phyloP scores from a whole-genome alignment of 768 basidiomycete genomes.

The Hygrocybe coccinea region DNA sequence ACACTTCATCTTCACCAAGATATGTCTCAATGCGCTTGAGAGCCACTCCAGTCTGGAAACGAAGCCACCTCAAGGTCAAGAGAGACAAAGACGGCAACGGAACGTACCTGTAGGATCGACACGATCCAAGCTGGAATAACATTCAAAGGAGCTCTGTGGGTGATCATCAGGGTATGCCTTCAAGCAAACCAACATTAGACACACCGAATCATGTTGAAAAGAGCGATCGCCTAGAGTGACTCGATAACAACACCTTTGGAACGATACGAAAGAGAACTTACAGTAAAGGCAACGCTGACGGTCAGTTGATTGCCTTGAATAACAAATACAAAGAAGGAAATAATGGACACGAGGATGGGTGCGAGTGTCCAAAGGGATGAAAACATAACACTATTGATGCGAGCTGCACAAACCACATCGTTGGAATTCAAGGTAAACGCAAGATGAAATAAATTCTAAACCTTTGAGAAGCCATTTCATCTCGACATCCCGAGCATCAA shows the following conservation, averaged over 20 bases:
- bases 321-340: constrained; percentile 73
- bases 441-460: constrained; percentile 19
- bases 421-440: background rate
- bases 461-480: constrained; percentile 74
- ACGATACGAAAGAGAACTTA: constrained; percentile 28
- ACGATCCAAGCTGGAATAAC: constrained; percentile 79
- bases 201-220: constrained; percentile 83
- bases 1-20: constrained; percentile 66
- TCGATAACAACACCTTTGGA: background rate
- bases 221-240: constrained; percentile 54
- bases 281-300: constrained; percentile 79
- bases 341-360: constrained; percentile 74
- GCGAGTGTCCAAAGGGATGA: constrained; percentile 67
- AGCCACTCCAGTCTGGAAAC: constrained; percentile 51
- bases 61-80: background rate
- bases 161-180: background rate
- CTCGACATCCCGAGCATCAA: constrained; percentile 64
- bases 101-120: constrained; percentile 57
- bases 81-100: background rate
- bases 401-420: constrained; percentile 36
- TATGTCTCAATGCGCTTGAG: constrained; percentile 64
- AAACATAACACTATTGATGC: constrained; percentile 70
- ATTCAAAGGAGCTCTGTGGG: constrained; percentile 58
- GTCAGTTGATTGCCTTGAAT: constrained; percentile 70
- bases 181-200: constrained; percentile 4